Base-by-base conservation (phyloP, 2,329 filamentous ascomycete species). In the Dactylellina cionopaga region DNA sequence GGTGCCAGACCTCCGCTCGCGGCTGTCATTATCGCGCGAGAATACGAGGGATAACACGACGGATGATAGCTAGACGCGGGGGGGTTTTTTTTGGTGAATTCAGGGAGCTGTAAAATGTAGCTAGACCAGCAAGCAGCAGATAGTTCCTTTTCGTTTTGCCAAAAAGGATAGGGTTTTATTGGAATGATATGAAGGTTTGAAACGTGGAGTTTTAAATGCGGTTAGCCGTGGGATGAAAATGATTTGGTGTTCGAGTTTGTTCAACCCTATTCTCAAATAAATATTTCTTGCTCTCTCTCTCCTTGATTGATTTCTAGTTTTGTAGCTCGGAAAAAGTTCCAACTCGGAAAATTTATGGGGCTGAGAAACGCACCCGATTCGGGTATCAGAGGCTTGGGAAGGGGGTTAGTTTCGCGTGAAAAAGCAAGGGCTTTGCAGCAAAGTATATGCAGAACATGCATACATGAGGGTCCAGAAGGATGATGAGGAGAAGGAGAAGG, bases 1-100 rank as follows among this genome's bases (percentile, higher is more conserved):
- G 66, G 41, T 33, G 25, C 24, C 22, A 56, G 25, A 47, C 51
- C 60, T 59, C 56, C 56, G 15, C 49, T 52, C 10, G 58, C 31
- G 15, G 58, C 37, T 31, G 66, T 43, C 58, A 63, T 70, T 13
- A 37, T 19, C 2, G 13, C 17, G 44, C 4, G 43, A 29, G n/a
- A 24, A 33, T 33, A 33, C 13, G 31, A 33, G 31, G n/a, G n/a
- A n/a, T n/a, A n/a, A n/a, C n/a, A n/a, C n/a, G n/a, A n/a, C n/a
- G n/a, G n/a, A n/a, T n/a, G n/a, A n/a, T n/a, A 39, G 9, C 13
- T 3, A 22, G 10, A 46, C 39, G 15, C 17, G 27, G 22, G 15
- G 27, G 31, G 13, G 13, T 35, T 6, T 13, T 35, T 6, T 13
- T 17, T 9, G n/a, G 6, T 19, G n/a, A 29, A 13, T 11, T 31